A percentile compares a stretch with the other conserved stretches of the same genome.
These are phyloP conservation scores for Tremellales sp. DNA, from an alignment of 1,284 basidiomycete species.

Conservation along the genomic window DNA sequence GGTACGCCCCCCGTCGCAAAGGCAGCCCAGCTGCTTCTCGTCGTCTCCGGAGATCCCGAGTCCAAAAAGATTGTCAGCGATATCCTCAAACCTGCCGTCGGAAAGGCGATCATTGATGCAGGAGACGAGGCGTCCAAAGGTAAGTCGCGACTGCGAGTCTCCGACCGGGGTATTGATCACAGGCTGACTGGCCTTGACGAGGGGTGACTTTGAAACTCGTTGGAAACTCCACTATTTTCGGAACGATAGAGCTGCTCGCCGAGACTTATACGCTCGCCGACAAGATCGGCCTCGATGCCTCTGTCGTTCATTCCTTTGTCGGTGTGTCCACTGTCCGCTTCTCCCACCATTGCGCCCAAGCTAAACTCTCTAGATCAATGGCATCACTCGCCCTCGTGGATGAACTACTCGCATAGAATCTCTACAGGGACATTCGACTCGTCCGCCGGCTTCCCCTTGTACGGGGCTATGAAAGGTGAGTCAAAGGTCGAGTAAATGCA, in stretches of 20 bases:
- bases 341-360: neutral
- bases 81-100: slow-evolving; percentile 18
- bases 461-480: slow-evolving; percentile 38
- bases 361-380: slow-evolving; percentile 20
- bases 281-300: slow-evolving; percentile 27
- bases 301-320: slow-evolving; percentile 23
- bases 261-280: slow-evolving; percentile 41
- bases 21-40: slow-evolving; percentile 27
- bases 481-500: no score
- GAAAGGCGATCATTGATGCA: slow-evolving; percentile 27
- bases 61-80: slow-evolving; percentile 20
- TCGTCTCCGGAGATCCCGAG: slow-evolving; percentile 23
- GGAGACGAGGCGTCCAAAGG: slow-evolving; percentile 38
- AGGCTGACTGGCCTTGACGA: neutral
- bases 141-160: slow-evolving; percentile 7
- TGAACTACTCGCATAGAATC: slow-evolving; percentile 40
- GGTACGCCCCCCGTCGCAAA: slow-evolving; percentile 32
- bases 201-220: slow-evolving; percentile 31
- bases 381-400: slow-evolving; percentile 35
- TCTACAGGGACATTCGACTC: slow-evolving; percentile 30
- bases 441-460: slow-evolving; percentile 31
- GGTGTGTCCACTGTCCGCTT: slow-evolving; percentile 10
- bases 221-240: slow-evolving; percentile 38
- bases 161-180: neutral
- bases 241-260: slow-evolving; percentile 37